Base-by-base conservation (phyloP, 441 rosid species). In the Bocquillonia castaneifolia region DNA sequence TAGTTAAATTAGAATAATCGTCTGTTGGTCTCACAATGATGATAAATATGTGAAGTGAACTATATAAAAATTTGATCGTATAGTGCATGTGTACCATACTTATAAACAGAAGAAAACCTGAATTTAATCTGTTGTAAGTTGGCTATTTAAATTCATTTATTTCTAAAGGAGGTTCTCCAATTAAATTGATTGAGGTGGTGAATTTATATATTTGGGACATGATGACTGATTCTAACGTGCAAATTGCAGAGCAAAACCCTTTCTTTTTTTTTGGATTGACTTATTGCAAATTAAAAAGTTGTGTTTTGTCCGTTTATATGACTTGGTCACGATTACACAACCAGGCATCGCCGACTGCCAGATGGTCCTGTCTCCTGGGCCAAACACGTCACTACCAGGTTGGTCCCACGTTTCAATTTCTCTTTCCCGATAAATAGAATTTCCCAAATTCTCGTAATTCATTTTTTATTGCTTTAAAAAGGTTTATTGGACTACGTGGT, bases 241-340 rank as follows among this genome's bases (percentile, higher is more conserved):
- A 60, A 40, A 42, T 8, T 40, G n/a, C 13, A 31, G n/a, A 36
- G 64, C 22, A 37, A 39, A 12, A n/a, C 5, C 23, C 2, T 2
- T 20, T 6, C 10, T 37, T 37, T 37, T 37, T 7, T 9, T 0
- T 39, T 52, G 6, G 42, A 29, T 50, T 37, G 34, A 60, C n/a
- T 18, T 13, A n/a, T n/a, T 9, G 0, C 22, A 67, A 77, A n/a
- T n/a, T n/a, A n/a, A 65, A 81, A 81, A 79, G 82, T 48, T 0
- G 18, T 31, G 50, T 58, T 84, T 84, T 64, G 85, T 74, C 82
- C 18, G 63, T 39, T 47, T 65, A 13, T 34, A 64, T 26, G 66
- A 67, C 79, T 56, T 42, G 66, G 77, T 67, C 78, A 12, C 60
- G 22, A 6, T 20, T 15, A 53, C 66, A 66, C 69, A 25, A 20